Conservation (phyloP, 495 filamentous ascomycete species). For the Chaetomium tenue region DNA sequence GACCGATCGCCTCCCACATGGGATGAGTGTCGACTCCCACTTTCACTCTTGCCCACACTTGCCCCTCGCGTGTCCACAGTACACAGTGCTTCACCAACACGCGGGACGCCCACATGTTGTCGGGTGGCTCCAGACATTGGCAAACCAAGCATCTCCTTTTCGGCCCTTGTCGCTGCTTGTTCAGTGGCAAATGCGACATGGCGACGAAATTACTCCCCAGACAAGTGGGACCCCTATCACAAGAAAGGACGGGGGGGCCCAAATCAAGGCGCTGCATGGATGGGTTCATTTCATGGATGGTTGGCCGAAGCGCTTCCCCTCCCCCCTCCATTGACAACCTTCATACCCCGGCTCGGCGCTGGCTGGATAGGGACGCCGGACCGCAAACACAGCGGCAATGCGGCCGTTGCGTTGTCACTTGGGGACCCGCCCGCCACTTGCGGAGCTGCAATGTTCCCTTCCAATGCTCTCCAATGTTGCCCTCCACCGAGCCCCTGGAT, state of each 20-base stretch:
- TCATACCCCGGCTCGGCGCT: slow-evolving; percentile 11
- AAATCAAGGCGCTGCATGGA: slow-evolving; percentile 14
- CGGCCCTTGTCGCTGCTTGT: slow-evolving; percentile 3
- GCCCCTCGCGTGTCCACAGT: too few species aligned
- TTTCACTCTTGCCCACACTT: too few species aligned
- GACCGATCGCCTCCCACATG: neutral
- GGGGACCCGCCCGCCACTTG: slow-evolving; percentile 13
- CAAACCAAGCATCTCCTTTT: slow-evolving; percentile 1
- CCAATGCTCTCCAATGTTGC: slow-evolving; percentile 17
- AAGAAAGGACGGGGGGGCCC: neutral
- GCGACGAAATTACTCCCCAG: slow-evolving; percentile 2
- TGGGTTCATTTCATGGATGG: slow-evolving; percentile 8
- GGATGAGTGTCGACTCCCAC: neutral
- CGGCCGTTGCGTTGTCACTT: slow-evolving; percentile 1
- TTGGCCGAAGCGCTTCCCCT: slow-evolving; percentile 15
- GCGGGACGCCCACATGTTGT: neutral
- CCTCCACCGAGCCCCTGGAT: slow-evolving; percentile 39
- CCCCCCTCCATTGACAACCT: neutral
- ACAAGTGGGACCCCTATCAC: neutral
- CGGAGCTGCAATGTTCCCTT: slow-evolving; percentile 19
- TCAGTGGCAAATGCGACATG: slow-evolving; percentile 14
- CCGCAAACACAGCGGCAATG: slow-evolving; percentile 16
- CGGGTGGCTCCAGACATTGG: neutral
- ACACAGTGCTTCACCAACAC: neutral
- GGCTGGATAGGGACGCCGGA: slow-evolving; percentile 18